Evolutionary conservation across 306 rosid genomes (phyloP).

Genomic region (Acmispon strigosus): DNA sequence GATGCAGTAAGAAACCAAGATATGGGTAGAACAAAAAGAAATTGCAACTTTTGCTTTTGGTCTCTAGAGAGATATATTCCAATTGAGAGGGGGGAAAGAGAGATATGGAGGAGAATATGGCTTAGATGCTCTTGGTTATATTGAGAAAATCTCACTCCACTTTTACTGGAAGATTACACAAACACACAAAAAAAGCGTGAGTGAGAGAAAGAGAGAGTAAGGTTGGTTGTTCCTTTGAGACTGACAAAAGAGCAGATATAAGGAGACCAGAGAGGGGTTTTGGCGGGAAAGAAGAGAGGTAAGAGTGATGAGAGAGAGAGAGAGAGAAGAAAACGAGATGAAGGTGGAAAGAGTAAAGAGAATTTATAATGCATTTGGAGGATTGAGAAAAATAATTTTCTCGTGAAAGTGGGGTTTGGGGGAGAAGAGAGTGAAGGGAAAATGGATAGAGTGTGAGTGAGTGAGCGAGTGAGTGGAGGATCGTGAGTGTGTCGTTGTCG

Average conservation of each 20-base stretch:
- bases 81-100: neutral
- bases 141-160: constrained; percentile 4
- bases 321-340: constrained; percentile 6
- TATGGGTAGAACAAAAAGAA: neutral
- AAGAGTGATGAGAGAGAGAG: neutral
- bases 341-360: neutral
- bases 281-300: neutral
- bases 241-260: neutral
- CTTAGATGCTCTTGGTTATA: neutral
- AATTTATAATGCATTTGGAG: constrained; percentile 34
- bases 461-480: neutral
- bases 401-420: constrained; percentile 2
- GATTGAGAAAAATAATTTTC: neutral
- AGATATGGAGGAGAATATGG: constrained; percentile 7
- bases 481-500: constrained; percentile 22
- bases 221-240: neutral
- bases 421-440: neutral
- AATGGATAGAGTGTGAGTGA: neutral
- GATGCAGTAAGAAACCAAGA: constrained; percentile 7
- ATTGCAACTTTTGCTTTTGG: constrained; percentile 20
- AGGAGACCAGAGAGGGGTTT: neutral
- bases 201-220: neutral
- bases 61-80: neutral
- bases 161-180: constrained; percentile 7
- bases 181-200: neutral